phyloP scores from a whole-genome alignment of 805 yeast species.

The Wickerhamiella musiphila region DNA sequence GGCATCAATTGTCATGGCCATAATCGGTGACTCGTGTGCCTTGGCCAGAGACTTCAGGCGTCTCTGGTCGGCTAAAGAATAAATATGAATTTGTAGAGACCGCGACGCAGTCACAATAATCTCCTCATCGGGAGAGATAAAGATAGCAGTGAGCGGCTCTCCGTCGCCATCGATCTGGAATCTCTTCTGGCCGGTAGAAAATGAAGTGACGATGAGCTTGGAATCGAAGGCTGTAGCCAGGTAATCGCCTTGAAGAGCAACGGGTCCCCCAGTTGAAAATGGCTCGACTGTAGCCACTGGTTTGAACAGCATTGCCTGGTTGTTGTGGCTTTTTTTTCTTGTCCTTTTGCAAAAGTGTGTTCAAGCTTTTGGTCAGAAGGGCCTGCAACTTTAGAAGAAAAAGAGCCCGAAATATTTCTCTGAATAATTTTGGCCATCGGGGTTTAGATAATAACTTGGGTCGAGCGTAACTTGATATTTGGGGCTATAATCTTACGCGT shows the following conservation, averaged over 20 bases:
- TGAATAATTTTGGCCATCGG: too few relatives aligned
- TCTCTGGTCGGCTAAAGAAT: constrained; percentile 18
- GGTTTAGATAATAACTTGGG: too few relatives aligned
- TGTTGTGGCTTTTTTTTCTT: constrained; percentile 4
- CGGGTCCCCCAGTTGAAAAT: constrained; percentile 75
- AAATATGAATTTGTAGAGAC: constrained; percentile 64
- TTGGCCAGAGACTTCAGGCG: constrained; percentile 15
- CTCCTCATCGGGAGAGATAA: constrained; percentile 58
- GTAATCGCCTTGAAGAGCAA: constrained; percentile 41
- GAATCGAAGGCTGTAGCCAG: constrained; percentile 71
- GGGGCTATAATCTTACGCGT: too few relatives aligned
- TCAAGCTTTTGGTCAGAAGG: too few relatives aligned
- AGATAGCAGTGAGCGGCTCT: constrained; percentile 55
- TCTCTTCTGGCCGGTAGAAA: constrained; percentile 37
- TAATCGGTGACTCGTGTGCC: constrained; percentile 55
- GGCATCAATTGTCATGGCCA: constrained; percentile 55
- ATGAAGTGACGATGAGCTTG: constrained; percentile 52
- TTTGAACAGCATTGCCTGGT: constrained; percentile 11
- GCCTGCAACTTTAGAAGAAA: too few relatives aligned
- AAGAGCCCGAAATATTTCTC: too few relatives aligned
- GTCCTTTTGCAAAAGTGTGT: too few relatives aligned
- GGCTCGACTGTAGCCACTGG: constrained; percentile 36
- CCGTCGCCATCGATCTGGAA: constrained; percentile 72
- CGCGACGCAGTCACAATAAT: constrained; percentile 61
- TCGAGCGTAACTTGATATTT: too few relatives aligned